Conservation (phyloP, 129 eudicot species). For the Flaveria trinervia region DNA sequence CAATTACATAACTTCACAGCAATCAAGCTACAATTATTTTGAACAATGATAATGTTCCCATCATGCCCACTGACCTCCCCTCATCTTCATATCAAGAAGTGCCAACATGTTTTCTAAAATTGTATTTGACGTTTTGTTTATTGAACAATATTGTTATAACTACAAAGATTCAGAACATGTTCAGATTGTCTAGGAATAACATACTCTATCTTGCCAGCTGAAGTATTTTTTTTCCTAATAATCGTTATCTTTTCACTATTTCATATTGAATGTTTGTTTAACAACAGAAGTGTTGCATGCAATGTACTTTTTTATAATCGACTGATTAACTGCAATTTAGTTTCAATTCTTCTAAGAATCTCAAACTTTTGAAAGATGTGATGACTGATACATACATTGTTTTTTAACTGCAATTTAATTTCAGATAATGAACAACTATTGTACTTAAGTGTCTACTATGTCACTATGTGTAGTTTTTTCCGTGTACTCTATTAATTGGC, state of each 20-base stretch:
- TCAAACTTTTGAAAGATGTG: not conserved
- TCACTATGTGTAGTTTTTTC: not conserved
- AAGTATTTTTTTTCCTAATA: not conserved
- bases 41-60: not conserved
- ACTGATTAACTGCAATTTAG: not conserved
- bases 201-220: not conserved
- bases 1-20: not conserved
- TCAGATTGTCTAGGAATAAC: not conserved
- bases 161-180: not conserved
- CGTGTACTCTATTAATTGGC: not conserved
- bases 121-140: slow-evolving; percentile 1
- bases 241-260: not conserved
- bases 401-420: not conserved
- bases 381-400: not conserved
- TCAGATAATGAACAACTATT: not conserved
- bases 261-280: not conserved
- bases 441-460: not conserved
- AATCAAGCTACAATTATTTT: not conserved
- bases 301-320: not conserved
- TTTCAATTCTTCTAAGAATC: not conserved
- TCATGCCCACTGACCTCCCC: not conserved
- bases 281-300: too few relatives aligned
- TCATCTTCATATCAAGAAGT: slow-evolving; percentile 15
- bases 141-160: not conserved
- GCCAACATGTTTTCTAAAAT: slow-evolving; percentile 8